Percentiles rank a stretch among this genome's conserved stretches.
Evolutionary conservation across 2,329 filamentous ascomycete genomes (phyloP).

Genomic region (Fusarium protoensiforme): DNA sequence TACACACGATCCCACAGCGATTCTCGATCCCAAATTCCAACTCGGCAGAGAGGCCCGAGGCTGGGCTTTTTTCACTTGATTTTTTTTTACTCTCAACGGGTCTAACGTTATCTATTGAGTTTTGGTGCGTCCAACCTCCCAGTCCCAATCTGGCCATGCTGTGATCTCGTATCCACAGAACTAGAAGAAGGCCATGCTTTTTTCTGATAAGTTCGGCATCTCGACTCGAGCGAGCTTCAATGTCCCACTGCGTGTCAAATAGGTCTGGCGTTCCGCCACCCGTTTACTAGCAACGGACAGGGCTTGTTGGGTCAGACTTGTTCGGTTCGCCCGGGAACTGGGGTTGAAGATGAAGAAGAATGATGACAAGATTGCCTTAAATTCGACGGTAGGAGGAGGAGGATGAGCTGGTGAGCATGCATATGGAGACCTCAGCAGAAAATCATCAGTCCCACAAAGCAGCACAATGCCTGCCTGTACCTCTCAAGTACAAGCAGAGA

Average conservation of each 20-base stretch:
- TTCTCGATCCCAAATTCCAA: conserved; percentile 25
- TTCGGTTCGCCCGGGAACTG: background rate
- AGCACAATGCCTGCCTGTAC: conserved; percentile 1
- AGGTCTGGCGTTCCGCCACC: conserved; percentile 35
- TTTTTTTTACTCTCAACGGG: conserved; percentile 14
- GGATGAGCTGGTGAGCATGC: background rate
- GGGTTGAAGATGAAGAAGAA: background rate
- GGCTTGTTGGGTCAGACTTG: background rate
- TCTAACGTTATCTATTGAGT: conserved; percentile 7
- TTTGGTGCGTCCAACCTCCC: conserved; percentile 16
- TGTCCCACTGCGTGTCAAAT: conserved; percentile 15
- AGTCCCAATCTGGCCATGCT: conserved; percentile 12
- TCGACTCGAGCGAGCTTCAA: background rate
- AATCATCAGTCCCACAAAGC: background rate
- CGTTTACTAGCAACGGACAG: conserved; percentile 21
- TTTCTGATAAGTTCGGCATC: background rate
- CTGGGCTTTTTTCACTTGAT: background rate
- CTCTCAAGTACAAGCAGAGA: conserved; percentile 11
- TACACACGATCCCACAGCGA: conserved; percentile 18
- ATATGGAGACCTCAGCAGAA: background rate
- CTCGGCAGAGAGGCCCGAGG: background rate
- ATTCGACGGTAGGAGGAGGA: background rate
- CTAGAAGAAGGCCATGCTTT: conserved; percentile 8
- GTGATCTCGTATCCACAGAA: conserved; percentile 5
- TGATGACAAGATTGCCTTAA: background rate